These are phyloP conservation scores for Pseudocercospora fuligena DNA, from an alignment of 2,329 filamentous ascomycete genomes.

Conservation along the genomic window DNA sequence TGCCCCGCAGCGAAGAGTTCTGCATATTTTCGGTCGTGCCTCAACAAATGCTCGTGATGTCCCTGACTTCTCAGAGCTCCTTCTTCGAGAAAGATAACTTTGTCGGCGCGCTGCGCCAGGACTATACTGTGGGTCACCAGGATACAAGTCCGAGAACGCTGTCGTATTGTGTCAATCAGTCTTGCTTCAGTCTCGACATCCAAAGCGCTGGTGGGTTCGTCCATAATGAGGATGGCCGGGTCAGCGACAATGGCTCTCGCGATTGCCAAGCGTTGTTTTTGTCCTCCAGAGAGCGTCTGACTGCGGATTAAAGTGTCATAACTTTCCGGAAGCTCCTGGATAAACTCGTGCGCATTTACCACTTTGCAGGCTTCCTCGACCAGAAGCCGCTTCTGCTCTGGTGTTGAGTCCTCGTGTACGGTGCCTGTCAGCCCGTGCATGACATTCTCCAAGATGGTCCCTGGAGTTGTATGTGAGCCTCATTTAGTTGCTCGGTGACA, in stretches of 20 bases:
- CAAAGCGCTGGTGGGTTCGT: conserved; percentile 49
- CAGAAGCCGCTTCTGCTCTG: neutral
- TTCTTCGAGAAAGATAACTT: conserved; percentile 48
- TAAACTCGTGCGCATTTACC: conserved; percentile 59
- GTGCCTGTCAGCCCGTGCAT: neutral
- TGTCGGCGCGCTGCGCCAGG: conserved; percentile 46
- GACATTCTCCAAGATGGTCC: neutral
- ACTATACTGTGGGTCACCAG: conserved; percentile 49
- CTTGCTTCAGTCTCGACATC: conserved; percentile 34
- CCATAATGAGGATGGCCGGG: conserved; percentile 47
- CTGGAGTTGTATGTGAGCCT: neutral
- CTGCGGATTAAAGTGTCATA: conserved; percentile 47
- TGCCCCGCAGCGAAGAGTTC: too few relatives aligned
- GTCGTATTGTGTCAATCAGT: conserved; percentile 46
- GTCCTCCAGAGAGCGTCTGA: conserved; percentile 45
- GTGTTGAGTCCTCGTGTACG: neutral
- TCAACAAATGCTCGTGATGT: conserved; percentile 39
- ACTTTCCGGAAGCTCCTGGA: conserved; percentile 56
- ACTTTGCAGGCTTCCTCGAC: conserved; percentile 54
- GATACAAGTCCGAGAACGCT: conserved; percentile 45
- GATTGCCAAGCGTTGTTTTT: conserved; percentile 50
- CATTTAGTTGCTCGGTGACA: too few relatives aligned
- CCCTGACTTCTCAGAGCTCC: conserved; percentile 47
- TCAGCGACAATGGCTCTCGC: conserved; percentile 49
- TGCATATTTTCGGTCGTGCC: conserved; percentile 6